These are phyloP conservation scores for Syzygium jambos DNA, from an alignment of 345 rosid genomes.

Conservation along the genomic window DNA sequence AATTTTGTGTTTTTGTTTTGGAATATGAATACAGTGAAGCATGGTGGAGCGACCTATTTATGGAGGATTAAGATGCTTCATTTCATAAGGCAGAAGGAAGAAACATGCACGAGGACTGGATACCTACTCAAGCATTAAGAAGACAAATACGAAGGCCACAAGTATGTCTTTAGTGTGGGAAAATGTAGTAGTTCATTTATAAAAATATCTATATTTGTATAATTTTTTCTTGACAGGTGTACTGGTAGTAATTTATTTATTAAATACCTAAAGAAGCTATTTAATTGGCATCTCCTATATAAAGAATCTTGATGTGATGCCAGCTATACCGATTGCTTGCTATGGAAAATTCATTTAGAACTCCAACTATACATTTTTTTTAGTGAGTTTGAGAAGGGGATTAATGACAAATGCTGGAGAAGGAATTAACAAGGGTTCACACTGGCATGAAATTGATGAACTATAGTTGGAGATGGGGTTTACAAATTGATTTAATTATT, in stretches of 20 bases:
- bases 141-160: neutral
- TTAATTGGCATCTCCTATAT: neutral
- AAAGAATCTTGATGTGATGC: neutral
- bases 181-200: neutral
- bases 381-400: neutral
- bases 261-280: neutral
- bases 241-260: neutral
- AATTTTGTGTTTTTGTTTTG: neutral
- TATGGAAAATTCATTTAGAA: neutral
- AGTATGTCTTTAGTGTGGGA: neutral
- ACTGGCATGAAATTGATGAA: too few relatives aligned
- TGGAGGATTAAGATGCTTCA: neutral
- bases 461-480: too few relatives aligned
- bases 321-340: neutral
- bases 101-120: neutral
- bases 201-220: too few relatives aligned
- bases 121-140: neutral
- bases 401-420: neutral
- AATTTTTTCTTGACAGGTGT: neutral
- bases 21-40: neutral
- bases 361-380: neutral
- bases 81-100: neutral
- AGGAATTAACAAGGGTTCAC: neutral
- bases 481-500: too few relatives aligned
- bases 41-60: neutral